These are phyloP conservation scores for Rhodosporidiobolus sp. DNA, from an alignment of 768 basidiomycete genomes.

Conservation along the genomic window DNA sequence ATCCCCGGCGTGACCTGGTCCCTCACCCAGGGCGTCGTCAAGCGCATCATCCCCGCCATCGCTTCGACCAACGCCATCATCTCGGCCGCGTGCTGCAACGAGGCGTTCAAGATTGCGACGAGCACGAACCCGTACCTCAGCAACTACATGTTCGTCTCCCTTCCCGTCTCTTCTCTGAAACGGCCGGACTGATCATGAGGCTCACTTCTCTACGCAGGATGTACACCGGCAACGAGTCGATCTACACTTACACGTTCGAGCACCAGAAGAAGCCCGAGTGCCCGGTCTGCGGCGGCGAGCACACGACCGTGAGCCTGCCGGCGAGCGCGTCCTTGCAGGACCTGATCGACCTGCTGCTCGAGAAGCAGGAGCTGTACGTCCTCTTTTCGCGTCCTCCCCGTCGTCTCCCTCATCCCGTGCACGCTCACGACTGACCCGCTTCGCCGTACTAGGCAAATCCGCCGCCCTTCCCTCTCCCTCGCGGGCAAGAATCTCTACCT, in stretches of 20 bases:
- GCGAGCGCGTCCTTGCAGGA: constrained; percentile 75
- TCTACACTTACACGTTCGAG: constrained; percentile 96
- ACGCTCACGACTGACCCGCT: not conserved
- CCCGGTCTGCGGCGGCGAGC: constrained; percentile 93
- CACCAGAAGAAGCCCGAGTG: constrained; percentile 89
- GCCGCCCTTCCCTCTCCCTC: constrained; percentile 85
- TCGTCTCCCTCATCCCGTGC: not conserved
- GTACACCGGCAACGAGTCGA: constrained; percentile 92
- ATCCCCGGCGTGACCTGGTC: constrained; percentile 99
- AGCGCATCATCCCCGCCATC: constrained; percentile 98
- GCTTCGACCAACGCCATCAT: constrained; percentile 98
- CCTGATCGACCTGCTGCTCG: constrained; percentile 79
- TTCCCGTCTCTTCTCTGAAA: not conserved
- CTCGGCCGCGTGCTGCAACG: constrained; percentile 97
- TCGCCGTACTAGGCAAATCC: constrained; percentile 99
- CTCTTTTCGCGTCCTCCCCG: not conserved
- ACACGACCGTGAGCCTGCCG: constrained; percentile 59
- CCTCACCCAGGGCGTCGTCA: constrained; percentile 95
- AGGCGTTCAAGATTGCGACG: constrained; percentile 98
- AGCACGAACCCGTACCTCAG: constrained; percentile 89
- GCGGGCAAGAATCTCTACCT: constrained; percentile 77
- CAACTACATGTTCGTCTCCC: constrained; percentile 68
- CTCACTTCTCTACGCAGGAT: constrained; percentile 51
- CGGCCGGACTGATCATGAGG: not conserved
- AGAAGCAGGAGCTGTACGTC: constrained; percentile 84